Conservation (phyloP, 495 filamentous ascomycete genomes). For the Xylaria flabelliformis region DNA sequence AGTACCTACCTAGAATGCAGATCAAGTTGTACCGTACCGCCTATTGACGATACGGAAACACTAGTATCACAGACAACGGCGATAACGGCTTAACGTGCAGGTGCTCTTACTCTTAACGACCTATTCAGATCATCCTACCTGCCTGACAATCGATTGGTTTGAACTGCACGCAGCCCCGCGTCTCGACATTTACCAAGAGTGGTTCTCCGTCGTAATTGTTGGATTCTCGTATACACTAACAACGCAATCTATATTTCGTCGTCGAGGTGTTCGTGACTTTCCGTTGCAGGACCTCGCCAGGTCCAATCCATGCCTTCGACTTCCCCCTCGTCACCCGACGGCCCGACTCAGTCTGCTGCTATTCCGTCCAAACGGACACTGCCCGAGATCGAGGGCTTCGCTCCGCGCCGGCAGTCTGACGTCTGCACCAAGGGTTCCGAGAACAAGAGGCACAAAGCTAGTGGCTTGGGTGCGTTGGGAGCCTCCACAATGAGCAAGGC, state of each 20-base stretch:
- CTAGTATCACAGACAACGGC: neutral
- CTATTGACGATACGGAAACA: neutral
- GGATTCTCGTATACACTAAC: neutral
- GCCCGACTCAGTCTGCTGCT: slow-evolving; percentile 31
- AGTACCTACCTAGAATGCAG: no score
- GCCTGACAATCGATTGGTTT: no score
- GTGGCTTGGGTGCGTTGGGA: neutral
- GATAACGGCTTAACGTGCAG: neutral
- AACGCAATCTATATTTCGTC: neutral
- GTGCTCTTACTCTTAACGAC: no score
- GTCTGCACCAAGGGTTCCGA: slow-evolving; percentile 16
- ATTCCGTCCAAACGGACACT: slow-evolving; percentile 40
- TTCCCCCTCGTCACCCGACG: slow-evolving; percentile 33
- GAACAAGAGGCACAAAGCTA: slow-evolving; percentile 24
- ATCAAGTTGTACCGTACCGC: neutral
- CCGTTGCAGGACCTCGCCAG: slow-evolving; percentile 40
- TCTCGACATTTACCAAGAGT: neutral
- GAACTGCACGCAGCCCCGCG: neutral
- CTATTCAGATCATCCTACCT: neutral
- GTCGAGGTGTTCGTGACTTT: slow-evolving; percentile 38
- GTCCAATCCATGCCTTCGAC: slow-evolving; percentile 42
- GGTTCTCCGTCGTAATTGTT: neutral
- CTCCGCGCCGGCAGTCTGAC: slow-evolving; percentile 28
- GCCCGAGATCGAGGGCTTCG: slow-evolving; percentile 18
- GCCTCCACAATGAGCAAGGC: slow-evolving; percentile 28